Conservation (phyloP, 2,329 filamentous ascomycete species). For the Colletotrichum godetiae region DNA sequence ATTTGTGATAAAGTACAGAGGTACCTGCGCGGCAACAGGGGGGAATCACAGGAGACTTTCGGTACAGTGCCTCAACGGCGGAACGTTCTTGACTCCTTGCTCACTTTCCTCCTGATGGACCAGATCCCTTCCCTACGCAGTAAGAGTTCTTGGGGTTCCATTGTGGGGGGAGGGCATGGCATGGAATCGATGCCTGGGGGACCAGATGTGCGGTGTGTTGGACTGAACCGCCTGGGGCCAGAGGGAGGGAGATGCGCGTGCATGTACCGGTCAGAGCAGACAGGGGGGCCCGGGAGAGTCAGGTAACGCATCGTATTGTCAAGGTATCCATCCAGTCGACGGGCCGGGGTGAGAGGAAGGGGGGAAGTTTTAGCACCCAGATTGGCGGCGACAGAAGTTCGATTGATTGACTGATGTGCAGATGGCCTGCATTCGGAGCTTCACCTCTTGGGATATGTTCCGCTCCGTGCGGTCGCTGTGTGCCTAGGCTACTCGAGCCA, state of each 20-base stretch:
- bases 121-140: constrained; percentile 27
- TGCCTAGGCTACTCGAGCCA: not conserved
- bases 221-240: constrained; percentile 27
- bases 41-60: not conserved
- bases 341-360: constrained; percentile 14
- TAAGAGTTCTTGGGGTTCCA: constrained; percentile 20
- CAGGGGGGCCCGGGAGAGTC: constrained; percentile 18
- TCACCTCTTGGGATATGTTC: constrained; percentile 1
- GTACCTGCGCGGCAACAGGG: constrained; percentile 26
- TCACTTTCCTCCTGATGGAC: constrained; percentile 28
- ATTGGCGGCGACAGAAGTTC: constrained; percentile 28
- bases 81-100: constrained; percentile 25
- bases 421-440: constrained; percentile 21
- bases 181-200: constrained; percentile 25
- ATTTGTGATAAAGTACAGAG: constrained; percentile 16
- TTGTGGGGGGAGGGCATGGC: constrained; percentile 7
- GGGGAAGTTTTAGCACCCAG: constrained; percentile 21
- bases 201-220: constrained; percentile 38
- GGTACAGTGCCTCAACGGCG: constrained; percentile 29
- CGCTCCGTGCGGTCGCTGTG: not conserved
- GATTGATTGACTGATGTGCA: constrained; percentile 29
- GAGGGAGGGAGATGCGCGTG: constrained; percentile 26
- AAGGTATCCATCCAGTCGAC: constrained; percentile 31
- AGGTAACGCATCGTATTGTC: constrained; percentile 35
- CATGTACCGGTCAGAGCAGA: constrained; percentile 33